Evolutionary conservation across 2,329 filamentous ascomycete genomes (phyloP), one percentile per base, ranked within the genome.

Genomic region (Penicillium carneum): DNA sequence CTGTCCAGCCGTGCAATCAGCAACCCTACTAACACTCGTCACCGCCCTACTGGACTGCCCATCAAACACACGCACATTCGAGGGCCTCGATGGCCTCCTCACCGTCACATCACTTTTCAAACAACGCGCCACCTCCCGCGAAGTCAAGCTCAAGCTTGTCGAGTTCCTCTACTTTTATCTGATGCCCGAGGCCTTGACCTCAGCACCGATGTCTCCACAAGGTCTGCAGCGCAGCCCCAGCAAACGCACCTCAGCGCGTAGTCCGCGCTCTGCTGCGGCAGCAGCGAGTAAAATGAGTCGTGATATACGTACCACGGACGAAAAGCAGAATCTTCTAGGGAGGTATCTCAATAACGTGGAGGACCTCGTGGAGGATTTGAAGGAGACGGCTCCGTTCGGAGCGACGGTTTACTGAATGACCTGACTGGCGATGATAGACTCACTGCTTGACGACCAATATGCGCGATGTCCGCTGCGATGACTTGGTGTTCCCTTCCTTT

Each of bases 121-220:
- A 78, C 91, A 90, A 65, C 88, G 92, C 63, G 87, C 88, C 67
- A 97, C 94, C 3, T 88, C 88, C 26, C 88, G 92, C 63, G 91
- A 94, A 71, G 93, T 98, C 67, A 97, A 97, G 81, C 86, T 97
- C 74, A 95, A 96, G 77, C 87, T 96, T n/a, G 89, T 97, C 69
- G 95, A 98, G 78, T 98, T 98, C 75, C 82, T 99, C 53, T 98
- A 98, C 83, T 98, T 98, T 79, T 99, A 98, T 78, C 88, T 99
- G 69, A 97, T 98, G 90, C 93, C 94, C 52, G 95, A 99, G 80
- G 87, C 86, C 0, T 88, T 82, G 1, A 74, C 72, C 12, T 77
- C 75, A 23, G 74, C 76, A 1, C 73, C 77, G 0, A 80, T 77
- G 61, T 77, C 78, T 1, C 79, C 77, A 4, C 66, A 72, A 10